These are phyloP conservation scores for Neonectria coccinea DNA, from an alignment of 2,329 filamentous ascomycete genomes.

Conservation along the genomic window DNA sequence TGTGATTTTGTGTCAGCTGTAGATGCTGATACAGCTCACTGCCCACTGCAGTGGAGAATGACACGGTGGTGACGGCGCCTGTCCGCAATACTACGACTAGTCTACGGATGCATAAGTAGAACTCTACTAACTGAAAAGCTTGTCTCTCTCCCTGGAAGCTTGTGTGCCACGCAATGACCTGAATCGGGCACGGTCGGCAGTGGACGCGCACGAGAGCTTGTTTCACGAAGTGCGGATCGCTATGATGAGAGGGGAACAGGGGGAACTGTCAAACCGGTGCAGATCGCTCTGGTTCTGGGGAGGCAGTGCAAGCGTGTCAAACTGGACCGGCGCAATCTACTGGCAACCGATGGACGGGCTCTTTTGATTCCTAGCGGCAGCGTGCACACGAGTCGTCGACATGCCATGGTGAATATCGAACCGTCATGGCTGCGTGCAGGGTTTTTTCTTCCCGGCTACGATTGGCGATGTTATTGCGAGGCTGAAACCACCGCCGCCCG, in stretches of 20 bases:
- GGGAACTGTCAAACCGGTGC: constrained; percentile 3
- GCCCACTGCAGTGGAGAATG: background rate
- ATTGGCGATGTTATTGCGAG: constrained; percentile 14
- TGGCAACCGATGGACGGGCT: constrained; percentile 18
- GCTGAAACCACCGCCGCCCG: constrained; percentile 11
- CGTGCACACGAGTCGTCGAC: constrained; percentile 16
- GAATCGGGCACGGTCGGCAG: constrained; percentile 15
- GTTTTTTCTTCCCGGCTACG: background rate
- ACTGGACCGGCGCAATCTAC: constrained; percentile 21
- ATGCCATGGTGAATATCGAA: background rate
- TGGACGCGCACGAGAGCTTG: constrained; percentile 12
- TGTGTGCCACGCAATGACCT: constrained; percentile 16
- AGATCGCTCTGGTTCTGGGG: constrained; percentile 3
- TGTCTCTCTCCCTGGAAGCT: constrained; percentile 5
- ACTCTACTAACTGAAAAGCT: background rate
- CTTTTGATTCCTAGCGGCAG: constrained; percentile 22
- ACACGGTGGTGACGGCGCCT: background rate
- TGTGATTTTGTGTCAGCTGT: background rate
- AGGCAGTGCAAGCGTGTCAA: constrained; percentile 24
- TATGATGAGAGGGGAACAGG: constrained; percentile 16
- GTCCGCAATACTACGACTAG: background rate
- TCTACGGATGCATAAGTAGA: background rate
- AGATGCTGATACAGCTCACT: background rate
- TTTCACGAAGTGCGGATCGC: constrained; percentile 27
- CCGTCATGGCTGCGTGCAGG: constrained; percentile 6